phyloP scores from a whole-genome alignment of 805 yeast species.

The Barnettozyma pratensis region DNA sequence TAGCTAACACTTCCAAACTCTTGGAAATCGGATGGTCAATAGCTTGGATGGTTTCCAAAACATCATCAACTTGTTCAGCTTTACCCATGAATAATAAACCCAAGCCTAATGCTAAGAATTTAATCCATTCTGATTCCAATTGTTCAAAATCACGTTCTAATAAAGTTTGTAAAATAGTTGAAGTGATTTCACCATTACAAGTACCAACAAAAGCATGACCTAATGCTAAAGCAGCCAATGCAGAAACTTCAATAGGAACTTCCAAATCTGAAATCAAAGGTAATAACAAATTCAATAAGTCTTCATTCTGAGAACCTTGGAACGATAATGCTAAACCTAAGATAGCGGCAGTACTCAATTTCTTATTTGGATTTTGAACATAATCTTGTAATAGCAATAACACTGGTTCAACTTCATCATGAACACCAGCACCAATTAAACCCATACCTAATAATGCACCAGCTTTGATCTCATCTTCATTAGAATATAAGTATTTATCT shows the following conservation, averaged over 20 bases:
- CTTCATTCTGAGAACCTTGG: conserved; percentile 90
- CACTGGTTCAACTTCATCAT: conserved; percentile 94
- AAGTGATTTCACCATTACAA: conserved; percentile 88
- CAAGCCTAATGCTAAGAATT: conserved; percentile 86
- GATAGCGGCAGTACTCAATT: conserved; percentile 74
- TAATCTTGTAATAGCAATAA: conserved; percentile 81
- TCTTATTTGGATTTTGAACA: conserved; percentile 56
- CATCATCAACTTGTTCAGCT: conserved; percentile 91
- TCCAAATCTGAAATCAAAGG: conserved; percentile 81
- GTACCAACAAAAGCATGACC: conserved; percentile 96
- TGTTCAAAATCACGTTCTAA: conserved; percentile 79
- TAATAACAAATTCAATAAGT: conserved; percentile 66
- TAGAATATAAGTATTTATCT: conserved; percentile 82
- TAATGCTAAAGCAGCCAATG: conserved; percentile 84
- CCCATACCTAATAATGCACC: conserved; percentile 97
- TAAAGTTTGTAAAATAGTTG: conserved; percentile 85
- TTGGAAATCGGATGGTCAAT: conserved; percentile 92
- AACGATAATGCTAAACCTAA: conserved; percentile 91
- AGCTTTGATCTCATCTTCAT: conserved; percentile 84
- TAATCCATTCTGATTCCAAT: conserved; percentile 78
- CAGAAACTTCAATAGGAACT: conserved; percentile 69
- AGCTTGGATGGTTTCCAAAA: conserved; percentile 88
- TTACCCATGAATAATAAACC: conserved; percentile 91
- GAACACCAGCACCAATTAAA: conserved; percentile 84
- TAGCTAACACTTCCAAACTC: conserved; percentile 83